Evolutionary conservation across 345 rosid species (phyloP), one percentile per base, ranked within the genome.

Genomic region (Camelina hispida): DNA sequence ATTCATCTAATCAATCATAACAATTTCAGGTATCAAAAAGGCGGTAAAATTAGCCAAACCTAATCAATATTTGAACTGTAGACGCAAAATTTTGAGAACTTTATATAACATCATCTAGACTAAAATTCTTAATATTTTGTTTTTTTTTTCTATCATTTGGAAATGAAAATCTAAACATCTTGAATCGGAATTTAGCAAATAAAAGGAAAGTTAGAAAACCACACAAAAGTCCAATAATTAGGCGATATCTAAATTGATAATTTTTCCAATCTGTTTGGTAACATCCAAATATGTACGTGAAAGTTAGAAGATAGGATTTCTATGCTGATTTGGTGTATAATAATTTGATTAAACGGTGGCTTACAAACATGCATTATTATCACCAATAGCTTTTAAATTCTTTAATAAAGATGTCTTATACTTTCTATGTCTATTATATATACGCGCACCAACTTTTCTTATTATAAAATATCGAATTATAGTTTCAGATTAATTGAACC

Each of bases 401-500:
- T 47, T 70, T 64, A 37, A 56, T 38, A 40, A 76, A 28, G 18
- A 43, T 62, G 43, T 76, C 16, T 70, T 69, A 32, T 54, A 52
- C 11, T 62, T 28, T 34, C 30, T 2, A 25, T 63, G 43, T 37
- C 18, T 34, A 34, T 28, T 38, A 69, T 76, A 25, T 62, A 44
- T 55, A 37, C 18, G 76, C 57, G 42, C 59, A 70, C 75, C 76
- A 63, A 63, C 75, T 63, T 76, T 16, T 54, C 23, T 46, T 35
- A 46, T 43, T 46, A 35, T 55, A 70, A 37, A 43, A 55, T 55
- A 62, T 25, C 28, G 2, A 62, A 46, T 25, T 63, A 46, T 56
- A 62, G 60, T 62, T 61, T 23, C 20, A 62, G 66, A 55, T 70
- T 55, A 63, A 38, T 70, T 77, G 76, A 77, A 77, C 64, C 76